Evolutionary conservation across 495 filamentous ascomycete species (phyloP).

Genomic region (Neurospora discreta): DNA sequence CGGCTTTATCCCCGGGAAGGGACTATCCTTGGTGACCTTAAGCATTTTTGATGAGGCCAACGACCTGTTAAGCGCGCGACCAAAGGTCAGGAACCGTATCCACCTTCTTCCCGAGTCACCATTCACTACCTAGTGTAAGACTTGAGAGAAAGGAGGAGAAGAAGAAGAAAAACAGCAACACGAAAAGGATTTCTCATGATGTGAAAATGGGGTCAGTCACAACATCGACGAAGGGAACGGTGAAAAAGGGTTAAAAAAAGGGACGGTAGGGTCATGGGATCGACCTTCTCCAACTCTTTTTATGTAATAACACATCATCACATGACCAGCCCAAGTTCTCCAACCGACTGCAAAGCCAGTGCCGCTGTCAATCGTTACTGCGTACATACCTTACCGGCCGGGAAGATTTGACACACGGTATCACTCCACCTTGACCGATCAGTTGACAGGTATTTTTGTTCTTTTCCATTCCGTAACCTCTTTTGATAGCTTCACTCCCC

Average conservation of each 20-base stretch:
- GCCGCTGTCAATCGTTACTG: background rate
- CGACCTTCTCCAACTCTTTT: background rate
- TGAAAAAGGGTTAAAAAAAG: background rate
- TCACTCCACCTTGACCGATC: background rate
- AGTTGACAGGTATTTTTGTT: background rate
- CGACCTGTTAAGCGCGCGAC: background rate
- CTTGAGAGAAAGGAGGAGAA: background rate
- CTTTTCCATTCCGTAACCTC: background rate
- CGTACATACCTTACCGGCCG: background rate
- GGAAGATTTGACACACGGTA: background rate
- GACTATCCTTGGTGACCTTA: background rate
- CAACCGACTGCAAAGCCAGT: background rate
- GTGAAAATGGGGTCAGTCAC: background rate
- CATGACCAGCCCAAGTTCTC: background rate
- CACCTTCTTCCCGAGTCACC: background rate
- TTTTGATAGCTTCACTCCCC: background rate
- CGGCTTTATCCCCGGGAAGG: background rate
- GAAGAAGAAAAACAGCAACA: background rate
- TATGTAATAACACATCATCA: constrained; percentile 1
- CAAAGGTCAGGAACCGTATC: background rate
- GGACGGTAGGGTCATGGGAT: background rate
- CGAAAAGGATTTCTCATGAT: background rate
- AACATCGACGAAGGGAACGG: background rate
- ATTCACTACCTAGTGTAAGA: background rate
- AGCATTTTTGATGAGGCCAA: background rate